Evolutionary conservation across 805 yeast species (phyloP).

Genomic region (Zygotorulaspora chibaensis): DNA sequence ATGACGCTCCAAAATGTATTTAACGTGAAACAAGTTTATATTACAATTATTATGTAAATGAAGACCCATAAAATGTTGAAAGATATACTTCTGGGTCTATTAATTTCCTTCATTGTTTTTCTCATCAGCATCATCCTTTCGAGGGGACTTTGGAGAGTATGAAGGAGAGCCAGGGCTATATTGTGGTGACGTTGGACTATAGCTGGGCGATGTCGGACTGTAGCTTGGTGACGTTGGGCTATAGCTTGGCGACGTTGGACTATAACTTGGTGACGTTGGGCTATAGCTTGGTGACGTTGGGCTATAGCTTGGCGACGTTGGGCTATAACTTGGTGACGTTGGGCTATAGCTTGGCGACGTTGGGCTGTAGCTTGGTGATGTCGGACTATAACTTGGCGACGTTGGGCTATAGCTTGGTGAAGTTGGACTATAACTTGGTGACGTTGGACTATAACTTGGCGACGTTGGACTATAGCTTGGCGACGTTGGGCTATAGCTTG

Average conservation of each 20-base stretch:
- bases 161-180: constrained; percentile 74
- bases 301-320: constrained; percentile 55
- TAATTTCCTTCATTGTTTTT: constrained; percentile 14
- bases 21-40: constrained; percentile 6
- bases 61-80: constrained; percentile 2
- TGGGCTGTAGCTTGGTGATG: constrained; percentile 70
- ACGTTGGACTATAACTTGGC: constrained; percentile 76
- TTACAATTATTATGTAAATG: constrained; percentile 8
- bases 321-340: constrained; percentile 52
- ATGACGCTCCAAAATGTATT: neutral
- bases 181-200: constrained; percentile 44
- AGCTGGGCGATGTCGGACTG: constrained; percentile 58
- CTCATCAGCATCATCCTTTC: constrained; percentile 1
- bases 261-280: constrained; percentile 47
- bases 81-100: constrained; percentile 4
- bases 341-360: constrained; percentile 66
- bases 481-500: constrained; percentile 71
- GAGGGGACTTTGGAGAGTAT: constrained; percentile 42
- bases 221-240: constrained; percentile 62
- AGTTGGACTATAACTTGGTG: constrained; percentile 62
- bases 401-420: constrained; percentile 66
- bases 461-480: constrained; percentile 72
- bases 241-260: constrained; percentile 65
- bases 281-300: constrained; percentile 55
- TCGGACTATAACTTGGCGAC: constrained; percentile 66